Evolutionary conservation across 257 asterid species (phyloP), one percentile per base, ranked within the genome.

Genomic region (Solanum sparsipilum): DNA sequence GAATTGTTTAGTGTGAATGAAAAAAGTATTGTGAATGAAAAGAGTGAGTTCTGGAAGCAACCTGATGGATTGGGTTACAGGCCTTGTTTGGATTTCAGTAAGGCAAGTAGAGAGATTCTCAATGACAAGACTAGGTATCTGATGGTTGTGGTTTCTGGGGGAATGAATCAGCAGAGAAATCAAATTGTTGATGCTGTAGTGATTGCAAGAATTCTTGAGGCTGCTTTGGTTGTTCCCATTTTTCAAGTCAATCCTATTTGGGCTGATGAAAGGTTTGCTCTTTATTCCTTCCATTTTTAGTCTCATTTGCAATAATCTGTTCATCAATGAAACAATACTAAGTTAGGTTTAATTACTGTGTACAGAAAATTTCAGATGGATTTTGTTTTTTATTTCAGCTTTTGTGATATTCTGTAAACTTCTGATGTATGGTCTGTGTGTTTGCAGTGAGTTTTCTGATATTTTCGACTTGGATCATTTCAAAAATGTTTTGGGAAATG

Each of bases 151-250:
- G 99, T 95, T 87, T 74, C 99, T 39, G 99, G 99, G 4, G 99
- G 98, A 74, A 83, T 97, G 93, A 97, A 97, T 91, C 99, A 97
- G 93, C 98, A 97, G 92, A 92, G 98, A 94, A 96, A 97, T 90
- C 99, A 97, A 93, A 95, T 97, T 91, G 98, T 97, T 85, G 99
- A 97, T 90, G 98, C 98, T 67, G 99, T 97, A 6, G 98, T 97
- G 48, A 96, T 97, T 91, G 98, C 99, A 5, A 94, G 99, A 46
- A 93, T 96, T 74, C 97, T 96, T 71, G 98, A 98, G 25, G 99
- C 99, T n/a, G 93, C 98, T 88, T 88, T 97, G 86, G 98, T 97
- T 89, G 98, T 97, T 83, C 99, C 99, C 78, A 92, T 91, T 86
- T 91, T 97, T 93, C 99, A 97, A 92, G 98, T 97, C 56, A 97